Evolutionary conservation across 306 rosid genomes (phyloP).

Genomic region (Erythrophleum fordii): DNA sequence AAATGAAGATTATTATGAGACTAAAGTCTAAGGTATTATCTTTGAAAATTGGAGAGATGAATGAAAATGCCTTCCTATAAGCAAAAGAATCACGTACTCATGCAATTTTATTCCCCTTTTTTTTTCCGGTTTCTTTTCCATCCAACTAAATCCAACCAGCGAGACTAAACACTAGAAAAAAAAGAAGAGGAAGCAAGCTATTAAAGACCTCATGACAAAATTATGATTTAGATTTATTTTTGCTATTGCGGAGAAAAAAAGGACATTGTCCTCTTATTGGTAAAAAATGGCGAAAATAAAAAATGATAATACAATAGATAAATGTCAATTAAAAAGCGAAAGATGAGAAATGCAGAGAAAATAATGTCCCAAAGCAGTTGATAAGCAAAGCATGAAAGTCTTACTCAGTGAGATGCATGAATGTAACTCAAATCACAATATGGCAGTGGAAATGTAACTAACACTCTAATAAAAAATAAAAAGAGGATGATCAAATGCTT

Average conservation of each 20-base stretch:
- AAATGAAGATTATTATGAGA: conserved; percentile 12
- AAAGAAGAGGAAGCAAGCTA: neutral
- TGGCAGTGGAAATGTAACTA: conserved; percentile 28
- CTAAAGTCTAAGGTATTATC: conserved; percentile 6
- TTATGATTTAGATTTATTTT: neutral
- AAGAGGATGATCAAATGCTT: conserved; percentile 22
- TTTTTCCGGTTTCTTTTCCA: neutral
- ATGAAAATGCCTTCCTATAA: neutral
- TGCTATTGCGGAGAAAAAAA: neutral
- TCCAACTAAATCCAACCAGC: neutral
- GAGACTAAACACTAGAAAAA: neutral
- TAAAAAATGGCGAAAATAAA: neutral
- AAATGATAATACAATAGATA: neutral
- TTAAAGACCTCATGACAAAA: neutral
- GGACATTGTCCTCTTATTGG: neutral
- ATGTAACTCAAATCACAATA: conserved; percentile 9
- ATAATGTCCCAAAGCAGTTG: neutral
- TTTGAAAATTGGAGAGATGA: neutral
- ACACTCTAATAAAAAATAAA: conserved; percentile 28
- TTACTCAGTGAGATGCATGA: conserved; percentile 3
- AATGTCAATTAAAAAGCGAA: neutral
- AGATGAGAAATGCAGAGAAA: neutral
- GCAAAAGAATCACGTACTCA: neutral
- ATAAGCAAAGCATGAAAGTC: conserved; percentile 20
- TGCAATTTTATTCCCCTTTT: neutral